Conservation (phyloP, 23 red algal species). For the Gracilaria domingensis region DNA sequence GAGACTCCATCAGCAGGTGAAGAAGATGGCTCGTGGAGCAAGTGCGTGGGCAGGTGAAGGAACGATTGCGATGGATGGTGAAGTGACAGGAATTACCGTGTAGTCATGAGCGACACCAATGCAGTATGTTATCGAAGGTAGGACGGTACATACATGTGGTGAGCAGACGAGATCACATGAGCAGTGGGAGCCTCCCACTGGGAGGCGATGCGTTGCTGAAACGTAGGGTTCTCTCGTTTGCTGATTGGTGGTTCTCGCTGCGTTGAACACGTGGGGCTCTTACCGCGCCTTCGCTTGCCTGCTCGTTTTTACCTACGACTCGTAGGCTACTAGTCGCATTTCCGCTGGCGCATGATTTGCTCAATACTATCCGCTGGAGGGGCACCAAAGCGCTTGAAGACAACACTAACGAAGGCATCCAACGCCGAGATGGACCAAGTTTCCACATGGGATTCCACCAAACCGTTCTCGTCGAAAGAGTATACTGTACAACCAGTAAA, state of each 20-base stretch:
- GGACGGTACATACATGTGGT: too few relatives aligned
- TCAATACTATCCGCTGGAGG: conserved; percentile 29
- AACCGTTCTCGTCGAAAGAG: conserved; percentile 45
- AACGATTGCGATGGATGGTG: too few relatives aligned
- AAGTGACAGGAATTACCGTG: background rate
- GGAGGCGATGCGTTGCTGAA: background rate
- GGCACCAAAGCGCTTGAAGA: conserved; percentile 43
- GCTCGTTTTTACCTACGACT: background rate
- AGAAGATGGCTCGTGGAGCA: background rate
- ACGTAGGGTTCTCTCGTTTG: background rate
- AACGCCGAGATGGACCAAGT: conserved; percentile 63
- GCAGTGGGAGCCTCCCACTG: too few relatives aligned
- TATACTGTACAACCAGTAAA: conserved; percentile 62
- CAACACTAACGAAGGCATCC: conserved; percentile 67
- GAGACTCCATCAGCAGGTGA: background rate
- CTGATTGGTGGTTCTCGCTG: background rate
- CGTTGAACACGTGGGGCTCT: background rate
- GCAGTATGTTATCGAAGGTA: too few relatives aligned
- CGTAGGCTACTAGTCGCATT: background rate
- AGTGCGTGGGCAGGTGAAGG: too few relatives aligned
- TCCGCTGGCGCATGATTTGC: background rate
- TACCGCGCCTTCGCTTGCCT: too few relatives aligned
- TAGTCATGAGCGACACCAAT: too few relatives aligned
- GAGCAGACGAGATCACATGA: background rate
- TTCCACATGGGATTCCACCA: conserved; percentile 58